phyloP scores from a whole-genome alignment of 1,284 basidiomycete genomes.

The Earliella scabrosa region DNA sequence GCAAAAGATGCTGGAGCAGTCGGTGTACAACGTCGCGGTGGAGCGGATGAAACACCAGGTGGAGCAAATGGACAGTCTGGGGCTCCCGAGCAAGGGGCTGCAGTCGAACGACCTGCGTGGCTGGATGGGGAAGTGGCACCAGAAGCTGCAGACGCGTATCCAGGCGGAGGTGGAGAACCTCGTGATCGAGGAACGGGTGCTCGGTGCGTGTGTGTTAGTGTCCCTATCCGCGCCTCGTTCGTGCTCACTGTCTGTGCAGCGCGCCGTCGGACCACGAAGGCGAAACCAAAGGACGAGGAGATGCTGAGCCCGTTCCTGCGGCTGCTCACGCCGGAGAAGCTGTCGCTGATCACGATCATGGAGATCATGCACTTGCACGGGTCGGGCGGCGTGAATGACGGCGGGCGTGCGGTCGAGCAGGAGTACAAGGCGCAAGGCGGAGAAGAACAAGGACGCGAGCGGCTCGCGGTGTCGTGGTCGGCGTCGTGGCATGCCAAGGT shows the following conservation, averaged over 20 bases:
- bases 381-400: conserved; percentile 77
- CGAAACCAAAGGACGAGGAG: conserved; percentile 1
- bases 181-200: conserved; percentile 40
- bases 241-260: not conserved
- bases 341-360: conserved; percentile 90
- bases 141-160: conserved; percentile 61
- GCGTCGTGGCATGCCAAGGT: no score
- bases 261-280: not conserved
- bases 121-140: conserved; percentile 92
- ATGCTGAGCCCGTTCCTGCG: conserved; percentile 68
- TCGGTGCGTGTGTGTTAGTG: conserved; percentile 11
- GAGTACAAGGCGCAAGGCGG: conserved; percentile 90
- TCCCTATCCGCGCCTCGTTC: not conserved
- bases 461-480: no score
- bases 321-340: conserved; percentile 77
- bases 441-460: conserved; percentile 79
- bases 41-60: conserved; percentile 73
- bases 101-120: conserved; percentile 63
- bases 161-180: conserved; percentile 61
- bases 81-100: conserved; percentile 54
- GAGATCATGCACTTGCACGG: conserved; percentile 89
- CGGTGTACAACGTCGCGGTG: conserved; percentile 83
- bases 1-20: conserved; percentile 83
- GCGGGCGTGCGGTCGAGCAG: conserved; percentile 87
- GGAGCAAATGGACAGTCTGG: conserved; percentile 61